A percentile compares a stretch with the other conserved stretches of the same genome.
phyloP scores from a whole-genome alignment of 306 rosid genomes.

The Fragaria nilgerrensis region DNA sequence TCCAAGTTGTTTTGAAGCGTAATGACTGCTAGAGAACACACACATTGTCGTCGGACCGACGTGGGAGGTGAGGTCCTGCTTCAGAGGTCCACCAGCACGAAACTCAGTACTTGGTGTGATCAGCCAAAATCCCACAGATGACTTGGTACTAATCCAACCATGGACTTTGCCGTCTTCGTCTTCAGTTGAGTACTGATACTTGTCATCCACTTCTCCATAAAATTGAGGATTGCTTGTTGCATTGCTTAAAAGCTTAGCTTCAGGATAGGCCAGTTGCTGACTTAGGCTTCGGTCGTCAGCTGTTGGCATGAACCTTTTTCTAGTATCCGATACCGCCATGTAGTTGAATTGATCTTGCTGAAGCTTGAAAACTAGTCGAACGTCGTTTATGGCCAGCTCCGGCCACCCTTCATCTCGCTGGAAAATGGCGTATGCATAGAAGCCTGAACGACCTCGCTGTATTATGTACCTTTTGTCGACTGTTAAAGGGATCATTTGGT shows the following conservation, averaged over 20 bases:
- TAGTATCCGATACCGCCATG: conserved; percentile 63
- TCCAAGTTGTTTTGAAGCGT: conserved; percentile 35
- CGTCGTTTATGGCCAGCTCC: conserved; percentile 35
- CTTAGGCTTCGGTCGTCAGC: conserved; percentile 31
- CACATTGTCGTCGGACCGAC: conserved; percentile 66
- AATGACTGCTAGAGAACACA: conserved; percentile 79
- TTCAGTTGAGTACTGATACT: conserved; percentile 63
- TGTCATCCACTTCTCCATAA: conserved; percentile 81
- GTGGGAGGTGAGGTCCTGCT: conserved; percentile 91
- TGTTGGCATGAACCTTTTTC: conserved; percentile 72
- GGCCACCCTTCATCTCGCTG: conserved; percentile 56
- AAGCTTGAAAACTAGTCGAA: conserved; percentile 57
- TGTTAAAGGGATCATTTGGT: conserved; percentile 40
- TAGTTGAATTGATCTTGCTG: conserved; percentile 36
- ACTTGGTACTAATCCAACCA: conserved; percentile 59
- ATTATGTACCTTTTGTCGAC: conserved; percentile 73
- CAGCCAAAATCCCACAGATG: conserved; percentile 68
- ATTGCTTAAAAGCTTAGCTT: conserved; percentile 65
- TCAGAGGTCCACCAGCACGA: conserved; percentile 59
- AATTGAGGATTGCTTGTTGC: conserved; percentile 28
- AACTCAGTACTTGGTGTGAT: conserved; percentile 79
- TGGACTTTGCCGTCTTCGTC: conserved; percentile 51
- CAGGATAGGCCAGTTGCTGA: conserved; percentile 43
- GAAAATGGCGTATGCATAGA: conserved; percentile 56
- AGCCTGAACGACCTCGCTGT: conserved; percentile 54